Evolutionary conservation across 225 moss, liverwort and hornwort genomes (phyloP), one percentile per base, ranked within the genome.

Genomic region (Ulota crispa): DNA sequence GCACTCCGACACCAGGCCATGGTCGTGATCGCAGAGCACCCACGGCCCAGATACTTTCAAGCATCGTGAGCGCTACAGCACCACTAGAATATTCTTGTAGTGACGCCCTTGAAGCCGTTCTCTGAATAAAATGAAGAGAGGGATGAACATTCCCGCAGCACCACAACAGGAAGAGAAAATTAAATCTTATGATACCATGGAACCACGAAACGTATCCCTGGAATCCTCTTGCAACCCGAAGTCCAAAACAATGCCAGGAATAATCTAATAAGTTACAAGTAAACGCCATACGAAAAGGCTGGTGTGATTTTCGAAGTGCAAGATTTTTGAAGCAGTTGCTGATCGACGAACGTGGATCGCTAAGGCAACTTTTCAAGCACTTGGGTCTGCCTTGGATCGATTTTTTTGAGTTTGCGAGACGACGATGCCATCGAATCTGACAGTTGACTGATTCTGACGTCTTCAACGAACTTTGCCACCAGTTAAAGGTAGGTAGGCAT

Each of bases 361-460:
- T 54, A 78, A 53, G 36, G 53, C 24, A 27, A 53, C 7, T 67
- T 50, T 50, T 15, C 54, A 19, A 10, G 26, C 26, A 43, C 66
- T 63, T 78, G 24, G 34, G 36, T 26, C 11, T 18, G 36, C 24
- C 7, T 34, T 26, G n/a, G 53, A 66, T 11, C 7, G 45, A 75
- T 31, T 13, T 3, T 63, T 47, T 43, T 53, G 21, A 79, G 59
- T 39, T 42, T 57, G 39, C 39, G 9, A 36, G 36, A 39, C 7
- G 39, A 39, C 39, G 9, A 8, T 9, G 1, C 39, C 39, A 10
- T 39, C 39, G 39, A 39, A 8, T 9, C 39, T 39, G 39, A 9
- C 39, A 39, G 24, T 68, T 67, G 64, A 84, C 42, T 80, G 18
- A 42, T 31, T 85, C 65, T 18, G 55, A 80, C 64, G 43, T 76